Conservation (phyloP, 768 basidiomycete species). For the Artomyces pyxidatus region DNA sequence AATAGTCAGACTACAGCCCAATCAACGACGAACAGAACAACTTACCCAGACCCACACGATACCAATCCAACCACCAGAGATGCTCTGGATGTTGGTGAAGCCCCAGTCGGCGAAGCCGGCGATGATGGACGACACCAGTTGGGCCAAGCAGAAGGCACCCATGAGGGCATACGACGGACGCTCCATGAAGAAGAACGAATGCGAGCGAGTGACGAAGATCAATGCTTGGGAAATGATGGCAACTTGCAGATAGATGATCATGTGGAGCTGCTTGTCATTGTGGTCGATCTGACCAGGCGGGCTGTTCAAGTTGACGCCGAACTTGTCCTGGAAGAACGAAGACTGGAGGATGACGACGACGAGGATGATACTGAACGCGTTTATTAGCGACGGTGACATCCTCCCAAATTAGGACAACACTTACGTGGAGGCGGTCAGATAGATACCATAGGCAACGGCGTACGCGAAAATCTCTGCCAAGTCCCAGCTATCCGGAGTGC, state of each 20-base stretch:
- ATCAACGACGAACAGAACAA: neutral
- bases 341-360: constrained; percentile 83
- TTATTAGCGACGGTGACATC: constrained; percentile 3
- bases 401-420: constrained; percentile 21
- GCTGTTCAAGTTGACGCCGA: constrained; percentile 53
- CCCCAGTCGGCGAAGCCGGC: constrained; percentile 91
- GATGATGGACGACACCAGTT: constrained; percentile 92
- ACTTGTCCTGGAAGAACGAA: constrained; percentile 81
- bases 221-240: constrained; percentile 98
- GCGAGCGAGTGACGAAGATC: constrained; percentile 93
- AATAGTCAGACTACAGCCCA: neutral
- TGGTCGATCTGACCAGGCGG: constrained; percentile 24
- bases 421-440: constrained; percentile 87
- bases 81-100: constrained; percentile 74
- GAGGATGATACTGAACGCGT: constrained; percentile 51
- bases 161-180: constrained; percentile 86
- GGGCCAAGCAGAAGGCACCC: constrained; percentile 86
- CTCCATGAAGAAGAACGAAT: constrained; percentile 96
- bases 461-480: constrained; percentile 93
- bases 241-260: constrained; percentile 91
- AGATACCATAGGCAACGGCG: constrained; percentile 92
- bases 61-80: constrained; percentile 95
- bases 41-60: constrained; percentile 95
- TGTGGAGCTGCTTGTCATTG: constrained; percentile 76
- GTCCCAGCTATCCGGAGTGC: constrained; percentile 93